These are phyloP conservation scores for Cyberlindnera sargentensis DNA, from an alignment of 805 yeast genomes.

Conservation along the genomic window DNA sequence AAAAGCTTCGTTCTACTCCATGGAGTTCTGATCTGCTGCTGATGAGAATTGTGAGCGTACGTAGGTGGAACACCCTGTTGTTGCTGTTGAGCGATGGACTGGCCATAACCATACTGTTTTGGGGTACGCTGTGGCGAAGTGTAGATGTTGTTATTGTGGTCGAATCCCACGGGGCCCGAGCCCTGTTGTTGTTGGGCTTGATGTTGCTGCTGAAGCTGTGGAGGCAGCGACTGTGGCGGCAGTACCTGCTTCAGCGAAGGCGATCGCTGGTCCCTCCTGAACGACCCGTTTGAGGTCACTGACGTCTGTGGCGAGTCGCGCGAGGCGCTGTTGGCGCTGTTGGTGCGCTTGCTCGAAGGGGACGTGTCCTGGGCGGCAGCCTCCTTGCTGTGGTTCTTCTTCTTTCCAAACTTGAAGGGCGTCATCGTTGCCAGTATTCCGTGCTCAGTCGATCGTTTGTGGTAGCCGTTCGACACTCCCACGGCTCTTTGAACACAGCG, in stretches of 20 bases:
- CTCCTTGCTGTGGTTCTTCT: constrained; percentile 29
- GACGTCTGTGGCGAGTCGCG: constrained; percentile 21
- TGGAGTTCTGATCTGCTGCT: constrained; percentile 33
- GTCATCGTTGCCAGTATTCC: constrained; percentile 21
- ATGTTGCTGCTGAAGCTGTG: background rate
- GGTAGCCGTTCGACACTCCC: too few relatives aligned
- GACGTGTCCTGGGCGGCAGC: constrained; percentile 12
- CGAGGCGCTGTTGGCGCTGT: constrained; percentile 5
- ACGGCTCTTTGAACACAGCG: too few relatives aligned
- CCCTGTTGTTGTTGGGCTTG: constrained; percentile 4
- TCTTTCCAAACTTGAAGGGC: constrained; percentile 51
- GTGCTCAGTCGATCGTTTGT: too few relatives aligned
- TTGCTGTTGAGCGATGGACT: constrained; percentile 13
- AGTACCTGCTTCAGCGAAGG: constrained; percentile 4
- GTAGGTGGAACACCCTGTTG: constrained; percentile 8
- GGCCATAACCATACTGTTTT: constrained; percentile 6
- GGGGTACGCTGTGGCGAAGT: constrained; percentile 19
- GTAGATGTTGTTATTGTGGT: constrained; percentile 20
- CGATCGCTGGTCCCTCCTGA: background rate
- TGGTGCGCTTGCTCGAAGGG: constrained; percentile 10
- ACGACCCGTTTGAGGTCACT: constrained; percentile 14
- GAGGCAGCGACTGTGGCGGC: constrained; percentile 3
- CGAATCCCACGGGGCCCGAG: constrained; percentile 7
- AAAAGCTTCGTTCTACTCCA: constrained; percentile 61
- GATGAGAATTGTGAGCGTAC: constrained; percentile 20